These are phyloP conservation scores for Botryotinia convoluta DNA, from an alignment of 2,329 filamentous ascomycete genomes.

Conservation along the genomic window DNA sequence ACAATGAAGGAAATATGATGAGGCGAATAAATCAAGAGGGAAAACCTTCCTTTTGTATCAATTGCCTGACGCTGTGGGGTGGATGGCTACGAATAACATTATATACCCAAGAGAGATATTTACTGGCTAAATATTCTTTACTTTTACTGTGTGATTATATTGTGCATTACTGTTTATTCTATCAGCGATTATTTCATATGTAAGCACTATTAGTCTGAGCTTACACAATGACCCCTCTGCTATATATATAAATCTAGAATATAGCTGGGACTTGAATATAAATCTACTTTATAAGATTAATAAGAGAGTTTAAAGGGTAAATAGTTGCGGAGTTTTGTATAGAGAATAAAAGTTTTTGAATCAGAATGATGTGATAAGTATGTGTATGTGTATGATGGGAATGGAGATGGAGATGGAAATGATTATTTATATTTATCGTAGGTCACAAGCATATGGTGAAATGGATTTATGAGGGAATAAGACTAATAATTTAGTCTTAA, in stretches of 20 bases:
- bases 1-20: not conserved
- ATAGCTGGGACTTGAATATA: not conserved
- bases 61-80: not conserved
- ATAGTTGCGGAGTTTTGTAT: no score
- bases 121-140: slow-evolving; percentile 9
- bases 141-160: not conserved
- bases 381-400: no score
- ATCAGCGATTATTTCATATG: not conserved
- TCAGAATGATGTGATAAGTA: no score
- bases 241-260: not conserved
- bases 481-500: no score
- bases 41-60: slow-evolving; percentile 13
- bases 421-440: no score
- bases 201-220: not conserved
- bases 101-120: slow-evolving; percentile 18
- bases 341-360: no score
- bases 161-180: not conserved
- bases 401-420: no score
- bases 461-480: no score
- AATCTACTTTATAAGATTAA: not conserved
- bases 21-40: not conserved
- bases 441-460: no score
- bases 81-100: slow-evolving; percentile 16
- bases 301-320: not conserved
- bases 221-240: not conserved